Percentiles rank a stretch among this genome's conserved stretches.
Evolutionary conservation across 345 rosid genomes (phyloP).

Genomic region (Cochlearia excelsa): DNA sequence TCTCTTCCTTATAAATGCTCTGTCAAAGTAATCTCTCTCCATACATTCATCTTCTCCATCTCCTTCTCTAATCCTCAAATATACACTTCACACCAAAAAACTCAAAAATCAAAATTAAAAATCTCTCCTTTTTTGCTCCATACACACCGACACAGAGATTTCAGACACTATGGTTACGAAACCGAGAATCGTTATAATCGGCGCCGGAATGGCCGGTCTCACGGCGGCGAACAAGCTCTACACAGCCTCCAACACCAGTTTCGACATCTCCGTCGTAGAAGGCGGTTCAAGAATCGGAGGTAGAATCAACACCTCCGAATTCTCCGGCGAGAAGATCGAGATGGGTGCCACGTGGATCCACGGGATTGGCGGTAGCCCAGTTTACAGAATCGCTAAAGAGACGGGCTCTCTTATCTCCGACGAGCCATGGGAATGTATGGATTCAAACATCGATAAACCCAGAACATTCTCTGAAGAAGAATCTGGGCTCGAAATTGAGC

Average conservation of each 20-base stretch:
- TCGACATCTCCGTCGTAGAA: slow-evolving; percentile 81
- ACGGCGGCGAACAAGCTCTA: slow-evolving; percentile 91
- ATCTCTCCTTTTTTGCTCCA: slow-evolving; percentile 1
- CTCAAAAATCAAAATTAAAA: background rate
- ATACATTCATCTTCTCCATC: slow-evolving; percentile 25
- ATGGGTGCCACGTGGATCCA: slow-evolving; percentile 99
- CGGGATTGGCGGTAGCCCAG: slow-evolving; percentile 91
- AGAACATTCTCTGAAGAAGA: slow-evolving; percentile 64
- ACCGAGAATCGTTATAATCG: slow-evolving; percentile 86
- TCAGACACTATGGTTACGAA: slow-evolving; percentile 62
- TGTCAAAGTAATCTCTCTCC: slow-evolving; percentile 30
- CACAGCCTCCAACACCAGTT: slow-evolving; percentile 46
- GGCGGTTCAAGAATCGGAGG: slow-evolving; percentile 92
- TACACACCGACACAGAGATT: slow-evolving; percentile 24
- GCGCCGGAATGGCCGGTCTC: slow-evolving; percentile 99
- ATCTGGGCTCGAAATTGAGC: slow-evolving; percentile 49
- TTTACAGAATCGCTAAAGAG: slow-evolving; percentile 65
- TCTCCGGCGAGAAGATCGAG: slow-evolving; percentile 85
- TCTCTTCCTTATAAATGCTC: slow-evolving; percentile 30
- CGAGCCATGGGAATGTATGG: slow-evolving; percentile 97
- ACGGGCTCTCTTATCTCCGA: slow-evolving; percentile 63
- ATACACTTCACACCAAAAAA: background rate
- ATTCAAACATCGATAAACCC: slow-evolving; percentile 53
- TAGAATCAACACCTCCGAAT: slow-evolving; percentile 83
- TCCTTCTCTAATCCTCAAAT: slow-evolving; percentile 24